These are phyloP conservation scores for Parascedosporium putredinis DNA, from an alignment of 2,329 filamentous ascomycete genomes.

Conservation along the genomic window DNA sequence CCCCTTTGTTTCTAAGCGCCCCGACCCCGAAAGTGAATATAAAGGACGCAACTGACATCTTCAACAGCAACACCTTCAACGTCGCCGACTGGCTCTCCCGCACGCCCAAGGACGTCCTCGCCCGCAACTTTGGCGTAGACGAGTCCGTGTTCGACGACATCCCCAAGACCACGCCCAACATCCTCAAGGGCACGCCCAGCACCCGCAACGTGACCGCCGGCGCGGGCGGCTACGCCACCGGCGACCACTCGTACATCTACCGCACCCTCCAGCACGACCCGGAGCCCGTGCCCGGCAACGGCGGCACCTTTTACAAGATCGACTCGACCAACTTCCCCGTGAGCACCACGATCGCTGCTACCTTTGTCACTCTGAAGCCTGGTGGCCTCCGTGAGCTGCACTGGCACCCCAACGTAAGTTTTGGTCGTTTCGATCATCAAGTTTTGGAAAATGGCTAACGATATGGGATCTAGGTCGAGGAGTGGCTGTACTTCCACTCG, in stretches of 20 bases:
- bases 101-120: conserved; percentile 50
- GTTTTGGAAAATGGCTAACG: neutral
- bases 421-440: neutral
- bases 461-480: conserved; percentile 43
- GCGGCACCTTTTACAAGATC: conserved; percentile 52
- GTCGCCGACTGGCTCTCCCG: conserved; percentile 61
- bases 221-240: conserved; percentile 28
- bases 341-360: conserved; percentile 54
- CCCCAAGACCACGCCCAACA: conserved; percentile 44
- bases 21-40: too few relatives aligned
- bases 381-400: conserved; percentile 55
- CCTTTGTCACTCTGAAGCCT: conserved; percentile 53
- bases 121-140: conserved; percentile 59
- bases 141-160: conserved; percentile 48
- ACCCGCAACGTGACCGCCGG: conserved; percentile 33
- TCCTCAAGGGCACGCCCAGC: conserved; percentile 44
- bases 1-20: too few relatives aligned
- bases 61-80: conserved; percentile 49
- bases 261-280: conserved; percentile 44
- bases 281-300: conserved; percentile 48
- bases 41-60: neutral
- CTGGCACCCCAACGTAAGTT: conserved; percentile 57
- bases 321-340: conserved; percentile 59
- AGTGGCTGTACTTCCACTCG: conserved; percentile 62
- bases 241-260: conserved; percentile 53